Evolutionary conservation across 169 alveolate genomes (phyloP), one percentile per base, ranked within the genome.

Genomic region (Miamiensis avidus): DNA sequence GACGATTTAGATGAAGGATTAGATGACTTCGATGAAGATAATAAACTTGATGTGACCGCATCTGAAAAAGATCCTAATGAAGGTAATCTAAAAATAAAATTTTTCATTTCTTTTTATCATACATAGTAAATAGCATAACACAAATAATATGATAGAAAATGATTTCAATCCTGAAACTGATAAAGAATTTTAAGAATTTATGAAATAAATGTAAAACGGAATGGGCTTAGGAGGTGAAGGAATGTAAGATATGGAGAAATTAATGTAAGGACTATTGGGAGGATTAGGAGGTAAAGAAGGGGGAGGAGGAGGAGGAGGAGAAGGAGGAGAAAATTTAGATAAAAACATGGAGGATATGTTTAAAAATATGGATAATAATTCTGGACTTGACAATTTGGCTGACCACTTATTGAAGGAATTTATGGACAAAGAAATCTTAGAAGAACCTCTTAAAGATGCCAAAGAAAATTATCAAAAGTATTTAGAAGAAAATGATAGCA

Each of bases 361-460:
- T 64, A 79, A 65, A 28, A 79, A 79, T 79, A 49, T 79, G 27
- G 84, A 79, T 34, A 31, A 79, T 11, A 79, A 79, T 79, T 64
- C 76, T 0, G 74, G 64, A 1, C 64, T 34, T 79, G 84, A 79
- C 64, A 34, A 65, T 4, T 49, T 79, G 26, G 84, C 84, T 34
- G 65, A 79, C 64, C 75, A 79, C 29, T 64, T 79, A 32, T 49
- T 79, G 1, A 27, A 79, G 64, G 84, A 79, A 79, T 79, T 79
- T 79, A 79, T 79, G 84, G 84, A 79, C 31, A 79, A 79, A 32
- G 84, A 79, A 49, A 65, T 79, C 29, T 79, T 79, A 49, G 75
- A 49, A 20, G 84, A 79, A 29, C 84, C 84, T n/a, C 64, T 79
- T 28, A 32, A 34, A 11, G 84, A 79, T 79, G 34, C 84, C 15